A percentile compares a stretch with the other conserved stretches of the same genome.
These are phyloP conservation scores for Cylindricascospora bacillispora DNA, from an alignment of 1,139 yeast genomes.

Conservation along the genomic window DNA sequence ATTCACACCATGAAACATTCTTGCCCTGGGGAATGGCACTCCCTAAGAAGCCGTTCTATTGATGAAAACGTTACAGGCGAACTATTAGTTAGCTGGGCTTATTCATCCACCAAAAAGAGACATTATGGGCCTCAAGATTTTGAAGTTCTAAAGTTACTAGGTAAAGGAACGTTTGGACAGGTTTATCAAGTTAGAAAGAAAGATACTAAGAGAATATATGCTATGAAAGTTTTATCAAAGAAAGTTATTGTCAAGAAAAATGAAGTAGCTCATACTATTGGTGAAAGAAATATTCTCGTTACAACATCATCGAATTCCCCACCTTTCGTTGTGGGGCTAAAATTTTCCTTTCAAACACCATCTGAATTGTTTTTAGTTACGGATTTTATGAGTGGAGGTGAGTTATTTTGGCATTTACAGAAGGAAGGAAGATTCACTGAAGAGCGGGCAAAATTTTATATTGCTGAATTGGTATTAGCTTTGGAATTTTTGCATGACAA, in stretches of 20 bases:
- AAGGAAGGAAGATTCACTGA: conserved; percentile 89
- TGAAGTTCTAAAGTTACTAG: conserved; percentile 76
- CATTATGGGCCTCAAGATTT: conserved; percentile 91
- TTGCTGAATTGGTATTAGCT: conserved; percentile 87
- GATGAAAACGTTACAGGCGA: conserved; percentile 73
- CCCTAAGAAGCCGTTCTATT: conserved; percentile 55
- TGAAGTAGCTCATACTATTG: conserved; percentile 95
- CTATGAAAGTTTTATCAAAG: conserved; percentile 91
- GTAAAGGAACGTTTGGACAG: conserved; percentile 96
- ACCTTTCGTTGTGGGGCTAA: conserved; percentile 86
- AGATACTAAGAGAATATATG: conserved; percentile 82
- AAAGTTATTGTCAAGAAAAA: conserved; percentile 92
- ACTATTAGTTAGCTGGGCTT: conserved; percentile 62
- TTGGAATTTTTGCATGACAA: conserved; percentile 85
- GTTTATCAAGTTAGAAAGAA: conserved; percentile 88
- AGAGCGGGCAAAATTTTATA: conserved; percentile 87
- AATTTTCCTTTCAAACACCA: conserved; percentile 92
- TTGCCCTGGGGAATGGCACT: conserved; percentile 50
- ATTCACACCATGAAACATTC: conserved; percentile 27
- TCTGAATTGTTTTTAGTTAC: conserved; percentile 84
- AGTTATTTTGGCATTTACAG: conserved; percentile 93
- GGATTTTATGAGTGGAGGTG: conserved; percentile 98
- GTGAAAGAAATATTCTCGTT: conserved; percentile 87
- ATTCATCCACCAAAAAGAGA: conserved; percentile 53
- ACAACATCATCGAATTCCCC: conserved; percentile 78